Evolutionary conservation across 2,329 filamentous ascomycete species (phyloP), one percentile per base, ranked within the genome.

Genomic region (Thielaviopsis ethacetica): DNA sequence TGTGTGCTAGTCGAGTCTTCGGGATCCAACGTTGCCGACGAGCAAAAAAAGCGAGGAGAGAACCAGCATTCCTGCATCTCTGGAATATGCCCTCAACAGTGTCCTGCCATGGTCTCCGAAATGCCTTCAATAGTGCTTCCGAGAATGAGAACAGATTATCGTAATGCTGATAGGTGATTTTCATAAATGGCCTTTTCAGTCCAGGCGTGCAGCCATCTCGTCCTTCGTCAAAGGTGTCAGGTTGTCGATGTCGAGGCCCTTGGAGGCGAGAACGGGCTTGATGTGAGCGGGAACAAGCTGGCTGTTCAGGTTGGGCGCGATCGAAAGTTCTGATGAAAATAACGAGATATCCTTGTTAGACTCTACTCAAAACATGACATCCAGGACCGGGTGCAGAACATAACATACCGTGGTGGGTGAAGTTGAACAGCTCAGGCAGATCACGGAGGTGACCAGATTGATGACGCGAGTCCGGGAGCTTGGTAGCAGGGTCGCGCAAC

Each of bases 141-240:
- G 10, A 15, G 38, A 7, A 44, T 17, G 17, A 44, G 38, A 44
- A 44, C 38, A 17, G 38, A 44, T 44, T 44, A 44, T 44, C 38
- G 12, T n/a, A n/a, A 44, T 44, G 38, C 15, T 44, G 38, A n/a
- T 5, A 44, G 38, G 38, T 2, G 38, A n/a, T 15, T 44, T 44
- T 44, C 38, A 44, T 15, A 44, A 44, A 44, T 17, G 19, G 12
- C 41, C 10, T 58, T 56, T 56, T 91, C 86, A 98, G 75, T 98
- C 93, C 73, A 98, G 79, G 72, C 91, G 89, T 61, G 93, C 93
- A 76, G 95, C 88, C 93, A 98, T 97, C 71, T 96, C 89, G 68
- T 93, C 86, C 77, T 90, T 95, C 68, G 86, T 77, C 76, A 98
- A 78, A 53, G 91, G 91, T 66, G 84, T 89, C 72, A 98, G 88